Conservation (phyloP, 495 filamentous ascomycete species). For the Hypoxylon rickii region DNA sequence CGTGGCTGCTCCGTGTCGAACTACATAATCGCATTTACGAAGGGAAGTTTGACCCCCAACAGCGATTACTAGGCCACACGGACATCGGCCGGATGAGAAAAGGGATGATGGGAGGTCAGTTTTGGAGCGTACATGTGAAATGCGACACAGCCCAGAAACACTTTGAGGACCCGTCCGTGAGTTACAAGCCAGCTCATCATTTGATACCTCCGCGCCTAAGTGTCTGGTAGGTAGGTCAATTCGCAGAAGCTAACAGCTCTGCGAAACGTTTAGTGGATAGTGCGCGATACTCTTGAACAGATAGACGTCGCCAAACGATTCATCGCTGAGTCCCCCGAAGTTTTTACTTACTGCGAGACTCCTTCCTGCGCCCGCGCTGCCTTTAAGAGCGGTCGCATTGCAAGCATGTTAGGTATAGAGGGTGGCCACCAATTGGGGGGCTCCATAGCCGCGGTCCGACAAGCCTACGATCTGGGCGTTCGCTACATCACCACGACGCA, state of each 20-base stretch:
- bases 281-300: slow-evolving; percentile 41
- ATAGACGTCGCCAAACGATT: slow-evolving; percentile 39
- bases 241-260: background rate
- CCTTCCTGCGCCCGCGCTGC: slow-evolving; percentile 15
- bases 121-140: slow-evolving; percentile 42
- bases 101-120: slow-evolving; percentile 38
- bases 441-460: slow-evolving; percentile 36
- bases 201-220: background rate
- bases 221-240: background rate
- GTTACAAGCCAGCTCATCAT: background rate
- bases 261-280: slow-evolving; percentile 10
- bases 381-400: slow-evolving; percentile 26
- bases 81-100: slow-evolving; percentile 29
- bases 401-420: slow-evolving; percentile 38
- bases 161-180: slow-evolving; percentile 30
- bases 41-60: slow-evolving; percentile 30
- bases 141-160: slow-evolving; percentile 17
- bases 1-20: slow-evolving; percentile 35
- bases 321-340: slow-evolving; percentile 16
- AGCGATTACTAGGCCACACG: slow-evolving; percentile 30
- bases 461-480: slow-evolving; percentile 38
- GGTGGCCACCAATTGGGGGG: slow-evolving; percentile 31
- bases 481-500: slow-evolving; percentile 44
- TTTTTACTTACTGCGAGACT: slow-evolving; percentile 27
- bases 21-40: slow-evolving; percentile 38